phyloP scores from a whole-genome alignment of 257 asterid species.

The Jasminum sambac region DNA sequence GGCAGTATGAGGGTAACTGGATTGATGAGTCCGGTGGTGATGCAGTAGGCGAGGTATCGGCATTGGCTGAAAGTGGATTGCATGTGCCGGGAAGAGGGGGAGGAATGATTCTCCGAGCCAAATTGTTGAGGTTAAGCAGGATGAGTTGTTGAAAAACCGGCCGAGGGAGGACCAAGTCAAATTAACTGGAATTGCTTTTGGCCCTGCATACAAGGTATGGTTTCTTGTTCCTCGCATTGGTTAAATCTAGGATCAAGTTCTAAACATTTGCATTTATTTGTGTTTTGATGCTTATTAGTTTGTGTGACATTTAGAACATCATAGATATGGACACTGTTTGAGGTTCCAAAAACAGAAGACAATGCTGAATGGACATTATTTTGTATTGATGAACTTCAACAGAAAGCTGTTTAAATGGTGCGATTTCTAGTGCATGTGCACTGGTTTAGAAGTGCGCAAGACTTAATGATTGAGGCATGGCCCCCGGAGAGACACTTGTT shows the following conservation, averaged over 20 bases:
- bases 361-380: background rate
- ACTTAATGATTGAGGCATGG: background rate
- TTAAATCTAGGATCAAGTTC: background rate
- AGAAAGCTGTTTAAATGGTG: background rate
- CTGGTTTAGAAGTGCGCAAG: background rate
- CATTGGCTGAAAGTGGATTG: conserved; percentile 42
- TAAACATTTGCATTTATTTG: background rate
- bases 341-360: conserved; percentile 5
- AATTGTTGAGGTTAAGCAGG: conserved; percentile 88
- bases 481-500: background rate
- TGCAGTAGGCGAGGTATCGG: conserved; percentile 42
- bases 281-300: background rate
- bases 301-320: background rate
- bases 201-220: conserved; percentile 82
- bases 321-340: background rate
- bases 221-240: conserved; percentile 2
- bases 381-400: background rate
- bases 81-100: conserved; percentile 60
- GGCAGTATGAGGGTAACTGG: conserved; percentile 47
- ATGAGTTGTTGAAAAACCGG: conserved; percentile 86
- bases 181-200: conserved; percentile 89
- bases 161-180: conserved; percentile 90
- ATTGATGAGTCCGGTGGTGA: conserved; percentile 32
- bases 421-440: background rate
- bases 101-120: conserved; percentile 59